Percentiles rank a stretch among this genome's conserved stretches.
Evolutionary conservation across 2,329 filamentous ascomycete species (phyloP).

Genomic region (Cladosporium sp.): DNA sequence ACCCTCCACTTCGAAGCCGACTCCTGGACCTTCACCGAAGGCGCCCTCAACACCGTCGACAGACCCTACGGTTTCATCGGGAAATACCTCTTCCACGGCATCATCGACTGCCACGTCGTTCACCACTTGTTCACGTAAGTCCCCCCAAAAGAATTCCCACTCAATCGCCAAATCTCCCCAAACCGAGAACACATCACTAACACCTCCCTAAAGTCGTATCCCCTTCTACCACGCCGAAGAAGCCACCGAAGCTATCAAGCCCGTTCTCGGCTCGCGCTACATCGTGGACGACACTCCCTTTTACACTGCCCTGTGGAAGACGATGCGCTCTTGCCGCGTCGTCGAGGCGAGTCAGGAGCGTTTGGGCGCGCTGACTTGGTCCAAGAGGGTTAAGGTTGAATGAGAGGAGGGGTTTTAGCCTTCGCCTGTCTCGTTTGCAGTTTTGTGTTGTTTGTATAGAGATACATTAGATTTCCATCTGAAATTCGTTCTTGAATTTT

Average conservation of each 20-base stretch:
- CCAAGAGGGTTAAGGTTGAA: neutral
- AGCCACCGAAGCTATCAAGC: constrained; percentile 4
- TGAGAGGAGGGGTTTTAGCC: no score
- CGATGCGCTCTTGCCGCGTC: neutral
- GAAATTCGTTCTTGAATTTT: no score
- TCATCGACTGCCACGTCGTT: constrained; percentile 60
- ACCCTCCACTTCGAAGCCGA: constrained; percentile 56
- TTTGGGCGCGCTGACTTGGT: neutral
- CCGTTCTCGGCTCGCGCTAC: constrained; percentile 1
- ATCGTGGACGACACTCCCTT: neutral
- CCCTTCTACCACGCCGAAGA: constrained; percentile 9
- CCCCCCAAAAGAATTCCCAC: neutral
- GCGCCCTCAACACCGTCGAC: constrained; percentile 59
- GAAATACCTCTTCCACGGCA: constrained; percentile 61
- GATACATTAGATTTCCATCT: no score
- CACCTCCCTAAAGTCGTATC: neutral
- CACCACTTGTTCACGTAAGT: constrained; percentile 43
- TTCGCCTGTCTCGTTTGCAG: no score
- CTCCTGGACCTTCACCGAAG: constrained; percentile 58
- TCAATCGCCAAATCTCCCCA: neutral
- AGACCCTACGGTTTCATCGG: constrained; percentile 62
- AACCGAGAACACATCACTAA: no score
- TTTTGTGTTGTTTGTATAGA: no score
- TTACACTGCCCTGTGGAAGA: neutral
- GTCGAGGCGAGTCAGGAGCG: neutral